phyloP scores from a whole-genome alignment of 257 asterid species.

The Petunia axillaris region DNA sequence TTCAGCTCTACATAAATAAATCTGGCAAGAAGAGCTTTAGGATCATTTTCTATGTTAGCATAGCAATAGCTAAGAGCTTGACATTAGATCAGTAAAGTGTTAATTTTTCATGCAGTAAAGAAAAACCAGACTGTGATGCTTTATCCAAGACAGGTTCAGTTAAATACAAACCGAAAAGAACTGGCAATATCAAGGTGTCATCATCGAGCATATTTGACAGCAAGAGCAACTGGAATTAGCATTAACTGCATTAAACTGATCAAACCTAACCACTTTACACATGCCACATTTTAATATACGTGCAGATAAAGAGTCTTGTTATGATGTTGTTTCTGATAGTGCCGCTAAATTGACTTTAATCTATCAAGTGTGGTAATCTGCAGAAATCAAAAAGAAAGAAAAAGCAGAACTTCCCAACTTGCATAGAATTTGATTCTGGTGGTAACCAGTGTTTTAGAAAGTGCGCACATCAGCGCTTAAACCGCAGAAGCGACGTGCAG shows the following conservation, averaged over 20 bases:
- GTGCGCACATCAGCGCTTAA: too few relatives aligned
- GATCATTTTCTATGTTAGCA: background rate
- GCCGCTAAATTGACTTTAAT: background rate
- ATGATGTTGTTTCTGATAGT: slow-evolving; percentile 15
- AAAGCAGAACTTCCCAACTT: slow-evolving; percentile 9
- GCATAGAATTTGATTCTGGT: background rate
- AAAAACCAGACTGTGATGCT: slow-evolving; percentile 3
- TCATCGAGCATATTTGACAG: background rate
- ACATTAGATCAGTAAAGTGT: background rate
- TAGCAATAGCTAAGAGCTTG: slow-evolving; percentile 6
- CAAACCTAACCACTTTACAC: background rate
- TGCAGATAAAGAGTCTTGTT: background rate
- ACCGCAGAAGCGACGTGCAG: too few relatives aligned
- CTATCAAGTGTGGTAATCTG: background rate
- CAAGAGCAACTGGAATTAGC: slow-evolving; percentile 4
- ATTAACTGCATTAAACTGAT: background rate
- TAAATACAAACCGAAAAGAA: slow-evolving; percentile 16
- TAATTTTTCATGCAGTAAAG: background rate
- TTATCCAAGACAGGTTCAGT: slow-evolving; percentile 7
- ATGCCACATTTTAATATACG: slow-evolving; percentile 1
- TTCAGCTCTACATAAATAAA: background rate
- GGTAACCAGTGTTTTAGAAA: too few relatives aligned
- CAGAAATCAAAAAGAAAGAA: background rate
- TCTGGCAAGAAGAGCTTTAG: slow-evolving; percentile 15
- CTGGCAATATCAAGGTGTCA: background rate